Conservation (phyloP, 148 eudicot species). For the Simmondsia chinensis region DNA sequence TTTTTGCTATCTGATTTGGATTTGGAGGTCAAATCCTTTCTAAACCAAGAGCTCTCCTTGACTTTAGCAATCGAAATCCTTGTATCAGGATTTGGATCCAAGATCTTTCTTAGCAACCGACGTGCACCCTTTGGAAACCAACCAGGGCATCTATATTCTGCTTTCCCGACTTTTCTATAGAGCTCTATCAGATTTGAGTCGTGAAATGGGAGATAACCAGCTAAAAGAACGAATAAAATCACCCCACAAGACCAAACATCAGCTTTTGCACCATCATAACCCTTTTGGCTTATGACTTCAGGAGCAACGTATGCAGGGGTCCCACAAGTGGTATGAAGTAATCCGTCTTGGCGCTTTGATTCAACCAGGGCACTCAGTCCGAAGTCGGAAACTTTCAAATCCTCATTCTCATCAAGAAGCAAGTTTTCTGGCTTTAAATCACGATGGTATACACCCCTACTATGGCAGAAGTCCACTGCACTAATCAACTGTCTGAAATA, state of each 20-base stretch:
- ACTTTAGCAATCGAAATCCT: slow-evolving; percentile 15
- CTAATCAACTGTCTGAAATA: slow-evolving; percentile 11
- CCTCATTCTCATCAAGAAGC: slow-evolving; percentile 17
- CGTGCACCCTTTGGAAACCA: slow-evolving; percentile 12
- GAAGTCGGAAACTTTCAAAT: slow-evolving; percentile 21
- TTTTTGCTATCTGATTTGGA: slow-evolving; percentile 2
- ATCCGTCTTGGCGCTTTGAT: slow-evolving; percentile 17
- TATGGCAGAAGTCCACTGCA: slow-evolving; percentile 19
- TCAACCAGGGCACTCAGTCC: slow-evolving; percentile 22
- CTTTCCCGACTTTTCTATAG: slow-evolving; percentile 14
- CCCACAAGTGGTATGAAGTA: slow-evolving; percentile 24
- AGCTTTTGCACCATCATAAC: slow-evolving; percentile 22
- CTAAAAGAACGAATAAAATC: slow-evolving; percentile 17
- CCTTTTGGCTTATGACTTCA: slow-evolving; percentile 16
- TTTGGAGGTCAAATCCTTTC: slow-evolving; percentile 7
- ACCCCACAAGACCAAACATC: slow-evolving; percentile 27
- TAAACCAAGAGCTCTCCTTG: slow-evolving; percentile 13
- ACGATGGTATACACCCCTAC: slow-evolving; percentile 23
- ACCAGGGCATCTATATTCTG: slow-evolving; percentile 14
- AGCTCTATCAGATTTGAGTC: slow-evolving; percentile 17
- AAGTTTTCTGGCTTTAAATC: slow-evolving; percentile 22
- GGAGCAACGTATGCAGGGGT: slow-evolving; percentile 24
- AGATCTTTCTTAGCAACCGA: slow-evolving; percentile 11
- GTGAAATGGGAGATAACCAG: slow-evolving; percentile 22
- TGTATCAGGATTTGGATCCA: slow-evolving; percentile 17